phyloP scores from a whole-genome alignment of 225 moss, liverwort and hornwort species.

The Physcomitrium patens region DNA sequence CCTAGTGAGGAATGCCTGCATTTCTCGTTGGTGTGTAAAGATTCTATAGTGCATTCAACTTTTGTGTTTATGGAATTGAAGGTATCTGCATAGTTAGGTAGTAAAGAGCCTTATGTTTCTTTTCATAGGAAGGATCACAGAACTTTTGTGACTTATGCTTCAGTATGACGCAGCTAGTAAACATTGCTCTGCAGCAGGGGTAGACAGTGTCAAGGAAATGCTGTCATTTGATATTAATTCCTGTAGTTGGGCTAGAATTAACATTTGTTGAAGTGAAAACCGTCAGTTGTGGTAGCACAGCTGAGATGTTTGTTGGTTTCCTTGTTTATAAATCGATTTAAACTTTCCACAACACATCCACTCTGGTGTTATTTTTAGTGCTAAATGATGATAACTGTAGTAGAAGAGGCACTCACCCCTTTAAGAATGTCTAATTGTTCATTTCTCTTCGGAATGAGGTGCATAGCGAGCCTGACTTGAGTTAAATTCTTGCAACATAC shows the following conservation, averaged over 20 bases:
- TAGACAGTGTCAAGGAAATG: conserved; percentile 1
- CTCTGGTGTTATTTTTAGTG: neutral
- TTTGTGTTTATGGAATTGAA: conserved; percentile 19
- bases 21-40: conserved; percentile 17
- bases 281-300: conserved; percentile 11
- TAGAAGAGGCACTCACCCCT: no score
- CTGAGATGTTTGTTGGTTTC: conserved; percentile 9
- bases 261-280: conserved; percentile 14
- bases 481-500: no score
- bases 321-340: conserved; percentile 23
- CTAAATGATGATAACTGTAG: no score
- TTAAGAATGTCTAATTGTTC: no score
- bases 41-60: conserved; percentile 24
- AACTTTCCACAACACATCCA: neutral
- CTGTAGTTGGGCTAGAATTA: conserved; percentile 15
- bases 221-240: conserved; percentile 8
- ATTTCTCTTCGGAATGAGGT: no score
- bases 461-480: no score
- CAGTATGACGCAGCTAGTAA: neutral
- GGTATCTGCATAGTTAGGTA: conserved; percentile 23
- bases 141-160: neutral
- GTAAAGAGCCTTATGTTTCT: neutral
- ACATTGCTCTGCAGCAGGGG: conserved; percentile 8
- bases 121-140: neutral
- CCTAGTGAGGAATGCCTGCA: conserved; percentile 1